Base-by-base conservation (phyloP, 805 yeast genomes). In the Priceomyces carsonii region DNA sequence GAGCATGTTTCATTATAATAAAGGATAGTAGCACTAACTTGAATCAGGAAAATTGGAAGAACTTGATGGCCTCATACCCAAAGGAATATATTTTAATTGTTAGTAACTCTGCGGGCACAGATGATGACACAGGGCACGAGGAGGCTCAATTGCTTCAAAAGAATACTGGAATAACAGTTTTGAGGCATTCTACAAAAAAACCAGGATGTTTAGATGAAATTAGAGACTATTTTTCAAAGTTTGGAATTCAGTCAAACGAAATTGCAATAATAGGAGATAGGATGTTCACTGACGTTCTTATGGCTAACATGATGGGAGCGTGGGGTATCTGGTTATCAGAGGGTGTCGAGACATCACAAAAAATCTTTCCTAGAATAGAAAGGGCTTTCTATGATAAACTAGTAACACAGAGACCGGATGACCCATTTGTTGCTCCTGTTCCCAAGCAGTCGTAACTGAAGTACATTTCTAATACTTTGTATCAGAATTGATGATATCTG, bases 231-330 rank as follows among this genome's bases (percentile, higher is more conserved):
- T 82, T 88, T 47, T 51, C 59, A 6, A 38, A 61, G 4, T 67
- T 75, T n/a, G 76, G 29, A 49, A 77, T 43, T 60, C 56, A 29
- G 3, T 78, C 90, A 0, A 54, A 69, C 10, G 84, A 89, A 44
- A 80, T 93, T 10, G 91, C 87, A 0, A 81, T 93, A 5, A 77
- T 93, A 8, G 99, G 99, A 0, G 99, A 93, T 50, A 64, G 99
- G 24, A 69, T 93, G 17, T 80, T 89, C 61, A 93, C 99, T 0
- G 99, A 93, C 57, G 75, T 93, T 36, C 62, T 90, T 34, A 85
- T 93, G 95, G 96, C 97, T 13, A 91, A 93, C 50, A 69, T 81
- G 70, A 88, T 91, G 95, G 95, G 95, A 0, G 69, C 93, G 0
- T 77, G 79, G 59, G 85, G 91, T 0, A 71, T 88, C 3, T 93